These are phyloP conservation scores for Lachancea lanzarotensis DNA, from an alignment of 805 yeast species.

Conservation along the genomic window DNA sequence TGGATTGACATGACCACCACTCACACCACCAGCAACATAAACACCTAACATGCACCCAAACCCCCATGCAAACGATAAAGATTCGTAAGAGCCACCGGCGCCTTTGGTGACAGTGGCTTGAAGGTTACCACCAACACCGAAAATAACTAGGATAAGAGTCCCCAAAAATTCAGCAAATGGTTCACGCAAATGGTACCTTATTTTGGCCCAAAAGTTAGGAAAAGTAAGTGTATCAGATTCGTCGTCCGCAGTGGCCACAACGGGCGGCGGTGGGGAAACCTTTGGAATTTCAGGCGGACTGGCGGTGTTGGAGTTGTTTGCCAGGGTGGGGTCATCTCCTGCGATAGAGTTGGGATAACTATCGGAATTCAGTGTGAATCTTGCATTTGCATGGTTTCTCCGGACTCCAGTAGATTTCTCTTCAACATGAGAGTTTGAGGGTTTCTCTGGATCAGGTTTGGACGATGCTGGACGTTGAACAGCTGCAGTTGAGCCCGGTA, in stretches of 20 bases:
- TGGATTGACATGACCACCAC: slow-evolving; percentile 46
- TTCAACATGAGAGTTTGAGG: neutral
- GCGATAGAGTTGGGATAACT: slow-evolving; percentile 12
- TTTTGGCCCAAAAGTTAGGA: slow-evolving; percentile 16
- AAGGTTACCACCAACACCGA: slow-evolving; percentile 36
- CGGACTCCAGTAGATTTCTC: neutral
- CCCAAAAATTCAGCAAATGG: slow-evolving; percentile 44
- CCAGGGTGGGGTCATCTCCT: slow-evolving; percentile 1
- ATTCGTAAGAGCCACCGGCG: slow-evolving; percentile 33
- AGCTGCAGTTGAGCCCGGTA: neutral
- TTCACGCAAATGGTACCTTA: slow-evolving; percentile 28
- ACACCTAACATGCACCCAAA: slow-evolving; percentile 43
- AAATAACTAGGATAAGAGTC: slow-evolving; percentile 35
- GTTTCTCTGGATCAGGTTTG: neutral
- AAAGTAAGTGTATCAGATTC: slow-evolving; percentile 10
- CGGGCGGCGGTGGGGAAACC: neutral
- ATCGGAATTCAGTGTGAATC: slow-evolving; percentile 13
- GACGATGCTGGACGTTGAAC: neutral
- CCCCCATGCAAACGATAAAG: slow-evolving; percentile 41
- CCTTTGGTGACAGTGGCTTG: slow-evolving; percentile 29
- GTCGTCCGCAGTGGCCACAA: neutral
- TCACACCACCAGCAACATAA: slow-evolving; percentile 40
- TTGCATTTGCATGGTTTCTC: slow-evolving; percentile 7
- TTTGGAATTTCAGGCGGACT: neutral
- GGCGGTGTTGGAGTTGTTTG: neutral